These are phyloP conservation scores for Cenchrus americanus DNA, from an alignment of 176 grass and related monocot species.

Conservation along the genomic window DNA sequence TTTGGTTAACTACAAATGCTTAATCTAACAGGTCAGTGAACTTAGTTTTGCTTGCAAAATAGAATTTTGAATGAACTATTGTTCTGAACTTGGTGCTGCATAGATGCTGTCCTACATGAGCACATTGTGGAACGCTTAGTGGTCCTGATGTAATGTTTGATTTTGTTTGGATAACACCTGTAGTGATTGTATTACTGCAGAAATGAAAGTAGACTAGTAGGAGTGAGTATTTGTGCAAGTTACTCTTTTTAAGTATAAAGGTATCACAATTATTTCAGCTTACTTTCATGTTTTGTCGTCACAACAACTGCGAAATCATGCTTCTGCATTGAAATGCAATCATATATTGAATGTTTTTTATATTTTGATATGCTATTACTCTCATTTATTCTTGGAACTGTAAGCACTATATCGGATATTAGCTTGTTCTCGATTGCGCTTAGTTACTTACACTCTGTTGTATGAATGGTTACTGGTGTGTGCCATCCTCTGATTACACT, in stretches of 20 bases:
- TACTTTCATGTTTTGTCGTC: not conserved
- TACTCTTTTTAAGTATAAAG: not conserved
- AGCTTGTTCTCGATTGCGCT: not conserved
- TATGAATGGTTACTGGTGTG: not conserved
- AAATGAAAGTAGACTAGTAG: not conserved
- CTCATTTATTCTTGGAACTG: not conserved
- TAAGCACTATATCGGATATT: not conserved
- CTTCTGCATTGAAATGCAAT: not conserved
- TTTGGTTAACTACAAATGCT: not conserved
- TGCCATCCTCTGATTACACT: not conserved
- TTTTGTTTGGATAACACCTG: not conserved
- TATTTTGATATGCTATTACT: not conserved
- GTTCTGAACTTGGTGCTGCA: not conserved
- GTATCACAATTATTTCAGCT: not conserved
- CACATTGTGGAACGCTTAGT: not conserved
- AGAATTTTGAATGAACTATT: not conserved
- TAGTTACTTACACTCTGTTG: not conserved
- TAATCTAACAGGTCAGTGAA: not conserved
- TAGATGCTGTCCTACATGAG: not conserved
- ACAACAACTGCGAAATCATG: not conserved
- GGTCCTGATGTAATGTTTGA: not conserved
- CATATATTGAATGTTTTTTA: not conserved
- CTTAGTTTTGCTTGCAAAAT: not conserved
- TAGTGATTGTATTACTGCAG: not conserved
- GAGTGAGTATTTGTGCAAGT: not conserved